Evolutionary conservation across 2,329 filamentous ascomycete genomes (phyloP).

Genomic region (Ampelomyces quisqualis): DNA sequence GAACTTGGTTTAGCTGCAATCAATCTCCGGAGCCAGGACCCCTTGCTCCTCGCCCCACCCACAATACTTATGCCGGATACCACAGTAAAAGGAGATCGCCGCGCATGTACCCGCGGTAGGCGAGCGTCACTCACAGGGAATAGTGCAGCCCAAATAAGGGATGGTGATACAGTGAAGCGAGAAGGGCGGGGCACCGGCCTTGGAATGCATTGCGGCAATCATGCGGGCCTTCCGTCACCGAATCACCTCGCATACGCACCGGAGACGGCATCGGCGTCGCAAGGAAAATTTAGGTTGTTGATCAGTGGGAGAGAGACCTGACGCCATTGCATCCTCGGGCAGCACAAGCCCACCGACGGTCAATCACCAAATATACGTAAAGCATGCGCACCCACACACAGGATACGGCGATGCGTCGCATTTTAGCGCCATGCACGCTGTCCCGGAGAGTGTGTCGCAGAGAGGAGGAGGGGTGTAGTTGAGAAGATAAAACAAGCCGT

Average conservation of each 20-base stretch:
- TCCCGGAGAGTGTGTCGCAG: slow-evolving; percentile 24
- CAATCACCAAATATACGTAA: too few relatives aligned
- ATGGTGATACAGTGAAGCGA: slow-evolving; percentile 1
- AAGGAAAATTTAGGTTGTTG: slow-evolving; percentile 5
- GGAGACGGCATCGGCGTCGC: too few relatives aligned
- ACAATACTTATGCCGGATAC: too few relatives aligned
- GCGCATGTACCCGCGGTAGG: slow-evolving; percentile 2
- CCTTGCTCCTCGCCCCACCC: too few relatives aligned
- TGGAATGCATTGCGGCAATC: neutral
- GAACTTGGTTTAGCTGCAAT: neutral
- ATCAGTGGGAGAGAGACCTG: slow-evolving; percentile 12
- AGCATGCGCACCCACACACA: too few relatives aligned
- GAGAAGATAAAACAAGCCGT: slow-evolving; percentile 8
- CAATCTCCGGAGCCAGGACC: too few relatives aligned
- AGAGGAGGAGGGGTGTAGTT: too few relatives aligned
- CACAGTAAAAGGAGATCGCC: slow-evolving; percentile 2
- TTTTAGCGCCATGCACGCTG: slow-evolving; percentile 27
- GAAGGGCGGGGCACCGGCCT: neutral
- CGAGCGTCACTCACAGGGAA: neutral
- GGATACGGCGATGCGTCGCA: slow-evolving; percentile 33
- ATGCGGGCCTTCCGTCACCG: neutral
- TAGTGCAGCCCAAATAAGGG: too few relatives aligned
- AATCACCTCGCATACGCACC: neutral
- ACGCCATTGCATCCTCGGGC: slow-evolving; percentile 14
- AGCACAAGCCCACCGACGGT: too few relatives aligned